phyloP scores from a whole-genome alignment of 495 filamentous ascomycete genomes.

The Oleoguttula mirabilis region DNA sequence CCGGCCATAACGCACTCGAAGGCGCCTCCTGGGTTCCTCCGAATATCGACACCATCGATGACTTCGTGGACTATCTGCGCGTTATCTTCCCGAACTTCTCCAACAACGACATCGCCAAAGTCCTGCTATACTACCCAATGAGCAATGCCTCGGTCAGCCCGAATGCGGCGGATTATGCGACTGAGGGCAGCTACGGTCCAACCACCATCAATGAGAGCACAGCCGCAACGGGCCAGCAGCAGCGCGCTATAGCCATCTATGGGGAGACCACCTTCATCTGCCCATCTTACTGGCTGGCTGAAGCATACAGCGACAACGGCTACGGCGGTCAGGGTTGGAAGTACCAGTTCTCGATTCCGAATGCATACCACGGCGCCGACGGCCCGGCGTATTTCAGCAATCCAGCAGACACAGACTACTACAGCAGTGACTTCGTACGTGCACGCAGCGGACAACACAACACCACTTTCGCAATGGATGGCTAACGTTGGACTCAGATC shows the following conservation, averaged over 20 bases:
- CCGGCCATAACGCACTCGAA: constrained; percentile 35
- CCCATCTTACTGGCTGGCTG: constrained; percentile 51
- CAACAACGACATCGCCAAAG: constrained; percentile 32
- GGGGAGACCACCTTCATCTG: constrained; percentile 49
- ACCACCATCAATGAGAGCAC: constrained; percentile 36
- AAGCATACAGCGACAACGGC: constrained; percentile 37
- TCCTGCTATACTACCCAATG: constrained; percentile 37
- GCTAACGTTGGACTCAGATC: neutral
- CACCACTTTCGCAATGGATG: neutral
- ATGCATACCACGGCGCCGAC: constrained; percentile 39
- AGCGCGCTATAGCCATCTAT: constrained; percentile 39
- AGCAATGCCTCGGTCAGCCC: constrained; percentile 25
- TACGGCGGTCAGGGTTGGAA: constrained; percentile 34
- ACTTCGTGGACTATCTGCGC: constrained; percentile 36
- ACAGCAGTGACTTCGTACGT: constrained; percentile 7
- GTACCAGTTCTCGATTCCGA: constrained; percentile 51
- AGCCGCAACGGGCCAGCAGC: constrained; percentile 41
- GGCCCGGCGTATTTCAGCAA: constrained; percentile 36
- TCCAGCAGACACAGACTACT: constrained; percentile 16
- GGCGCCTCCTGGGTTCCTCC: constrained; percentile 32
- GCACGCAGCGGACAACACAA: neutral
- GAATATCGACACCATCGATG: constrained; percentile 35
- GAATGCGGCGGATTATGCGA: constrained; percentile 31
- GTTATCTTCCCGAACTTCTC: constrained; percentile 40
- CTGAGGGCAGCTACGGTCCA: constrained; percentile 37